A percentile compares a stretch with the other conserved stretches of the same genome.
Evolutionary conservation across 1,284 basidiomycete species (phyloP).

Genomic region (Naganishia albida): DNA sequence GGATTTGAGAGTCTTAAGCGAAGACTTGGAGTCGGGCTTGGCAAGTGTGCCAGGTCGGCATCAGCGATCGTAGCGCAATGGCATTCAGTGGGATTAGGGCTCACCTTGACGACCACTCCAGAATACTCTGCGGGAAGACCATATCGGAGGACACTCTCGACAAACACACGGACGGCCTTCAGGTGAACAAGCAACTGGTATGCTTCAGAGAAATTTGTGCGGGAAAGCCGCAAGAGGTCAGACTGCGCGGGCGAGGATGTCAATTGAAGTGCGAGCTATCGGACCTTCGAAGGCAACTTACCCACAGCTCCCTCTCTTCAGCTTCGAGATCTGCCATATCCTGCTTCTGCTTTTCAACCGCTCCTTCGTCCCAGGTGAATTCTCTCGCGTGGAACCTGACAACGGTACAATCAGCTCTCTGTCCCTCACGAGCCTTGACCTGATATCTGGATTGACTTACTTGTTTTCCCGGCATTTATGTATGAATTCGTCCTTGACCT

Average conservation of each 20-base stretch:
- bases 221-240: conserved; percentile 85
- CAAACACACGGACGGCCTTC: conserved; percentile 86
- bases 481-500: conserved; percentile 86
- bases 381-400: conserved; percentile 85
- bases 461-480: conserved; percentile 96
- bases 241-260: conserved; percentile 61
- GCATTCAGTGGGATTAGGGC: conserved; percentile 25
- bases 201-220: conserved; percentile 96
- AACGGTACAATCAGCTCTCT: not conserved
- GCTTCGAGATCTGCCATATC: conserved; percentile 77
- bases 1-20: conserved; percentile 73
- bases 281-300: conserved; percentile 53
- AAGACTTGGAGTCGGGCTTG: conserved; percentile 82
- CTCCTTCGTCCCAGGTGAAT: conserved; percentile 86
- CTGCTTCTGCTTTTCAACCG: conserved; percentile 76
- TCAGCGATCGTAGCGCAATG: too few relatives aligned
- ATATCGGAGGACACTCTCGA: conserved; percentile 94
- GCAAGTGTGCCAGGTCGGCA: not conserved
- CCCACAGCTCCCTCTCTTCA: conserved; percentile 98
- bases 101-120: conserved; percentile 77
- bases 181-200: conserved; percentile 93
- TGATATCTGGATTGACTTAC: conserved; percentile 56
- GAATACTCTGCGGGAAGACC: conserved; percentile 91
- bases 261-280: not conserved
- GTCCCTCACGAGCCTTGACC: not conserved